Conservation (phyloP, 108 stramenopile genomes). For the Stephanodiscus minutulus region DNA sequence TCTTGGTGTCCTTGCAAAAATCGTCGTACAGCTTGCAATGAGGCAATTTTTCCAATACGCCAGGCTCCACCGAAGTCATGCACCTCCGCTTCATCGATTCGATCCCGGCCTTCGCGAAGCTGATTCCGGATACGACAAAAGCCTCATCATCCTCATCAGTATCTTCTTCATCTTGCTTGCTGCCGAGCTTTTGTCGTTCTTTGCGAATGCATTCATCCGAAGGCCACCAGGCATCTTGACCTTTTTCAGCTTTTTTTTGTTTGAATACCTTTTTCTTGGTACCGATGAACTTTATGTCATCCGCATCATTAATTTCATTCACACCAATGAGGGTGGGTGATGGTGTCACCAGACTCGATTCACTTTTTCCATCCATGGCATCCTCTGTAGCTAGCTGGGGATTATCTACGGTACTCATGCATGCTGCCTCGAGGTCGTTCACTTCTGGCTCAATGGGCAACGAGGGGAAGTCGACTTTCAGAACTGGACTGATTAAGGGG, state of each 20-base stretch:
- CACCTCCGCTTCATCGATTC: conserved; percentile 35
- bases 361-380: neutral
- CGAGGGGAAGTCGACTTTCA: conserved; percentile 32
- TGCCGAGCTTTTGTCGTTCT: conserved; percentile 54
- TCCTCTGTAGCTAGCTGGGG: neutral
- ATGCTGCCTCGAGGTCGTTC: conserved; percentile 8
- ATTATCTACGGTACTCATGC: neutral
- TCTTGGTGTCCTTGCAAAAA: conserved; percentile 39
- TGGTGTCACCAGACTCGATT: neutral
- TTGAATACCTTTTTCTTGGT: conserved; percentile 4
- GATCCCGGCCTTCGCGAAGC: conserved; percentile 26
- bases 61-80: conserved; percentile 59
- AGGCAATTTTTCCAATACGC: conserved; percentile 80
- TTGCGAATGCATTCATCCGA: conserved; percentile 52
- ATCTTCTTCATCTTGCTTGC: conserved; percentile 48
- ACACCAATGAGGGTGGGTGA: neutral
- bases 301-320: neutral
- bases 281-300: neutral
- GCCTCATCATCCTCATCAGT: conserved; percentile 45
- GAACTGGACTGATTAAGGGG: conserved; percentile 23
- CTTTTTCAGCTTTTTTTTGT: conserved; percentile 3
- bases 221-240: conserved; percentile 79
- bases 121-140: conserved; percentile 17
- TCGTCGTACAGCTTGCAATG: conserved; percentile 77
- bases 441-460: conserved; percentile 38